phyloP scores from a whole-genome alignment of 495 filamentous ascomycete genomes.

The Lasiosphaeria ovina region DNA sequence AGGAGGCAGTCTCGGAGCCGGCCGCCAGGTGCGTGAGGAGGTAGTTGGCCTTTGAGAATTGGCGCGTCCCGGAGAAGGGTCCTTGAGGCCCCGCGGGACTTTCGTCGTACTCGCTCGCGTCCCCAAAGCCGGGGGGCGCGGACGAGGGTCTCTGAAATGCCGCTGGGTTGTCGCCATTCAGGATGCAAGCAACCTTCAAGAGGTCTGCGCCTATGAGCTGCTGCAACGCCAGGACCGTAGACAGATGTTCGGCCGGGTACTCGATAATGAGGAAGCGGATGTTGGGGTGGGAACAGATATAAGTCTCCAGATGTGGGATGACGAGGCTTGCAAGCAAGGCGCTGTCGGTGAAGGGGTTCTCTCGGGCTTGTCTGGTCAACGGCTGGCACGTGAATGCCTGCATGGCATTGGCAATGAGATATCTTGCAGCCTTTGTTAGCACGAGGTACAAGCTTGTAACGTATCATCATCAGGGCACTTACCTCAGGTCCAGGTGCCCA shows the following conservation, averaged over 20 bases:
- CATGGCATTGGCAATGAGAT: slow-evolving; percentile 49
- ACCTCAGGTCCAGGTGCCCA: slow-evolving; percentile 45
- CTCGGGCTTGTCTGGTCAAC: slow-evolving; percentile 40
- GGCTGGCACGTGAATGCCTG: slow-evolving; percentile 46
- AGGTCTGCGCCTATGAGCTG: slow-evolving; percentile 41
- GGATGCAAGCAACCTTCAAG: slow-evolving; percentile 43
- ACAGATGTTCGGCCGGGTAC: slow-evolving; percentile 45
- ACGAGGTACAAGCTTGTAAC: not conserved
- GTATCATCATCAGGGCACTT: slow-evolving; percentile 8
- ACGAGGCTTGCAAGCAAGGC: slow-evolving; percentile 43
- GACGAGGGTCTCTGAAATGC: slow-evolving; percentile 3
- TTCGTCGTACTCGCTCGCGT: not conserved
- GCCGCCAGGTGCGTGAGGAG: slow-evolving; percentile 40
- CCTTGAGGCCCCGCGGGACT: slow-evolving; percentile 1
- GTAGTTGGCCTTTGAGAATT: slow-evolving; percentile 36
- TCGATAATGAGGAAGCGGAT: slow-evolving; percentile 47
- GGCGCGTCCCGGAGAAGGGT: slow-evolving; percentile 7
- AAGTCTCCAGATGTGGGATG: slow-evolving; percentile 46
- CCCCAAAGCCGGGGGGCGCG: not conserved
- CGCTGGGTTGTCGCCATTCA: slow-evolving; percentile 29
- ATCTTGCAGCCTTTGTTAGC: slow-evolving; percentile 26
- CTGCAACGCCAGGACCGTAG: slow-evolving; percentile 43
- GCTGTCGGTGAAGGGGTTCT: slow-evolving; percentile 46
- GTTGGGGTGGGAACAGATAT: slow-evolving; percentile 36
- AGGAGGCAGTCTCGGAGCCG: slow-evolving; percentile 37